A percentile compares a stretch with the other conserved stretches of the same genome.
Evolutionary conservation across 306 rosid species (phyloP).

Genomic region (Citrullus amarus): DNA sequence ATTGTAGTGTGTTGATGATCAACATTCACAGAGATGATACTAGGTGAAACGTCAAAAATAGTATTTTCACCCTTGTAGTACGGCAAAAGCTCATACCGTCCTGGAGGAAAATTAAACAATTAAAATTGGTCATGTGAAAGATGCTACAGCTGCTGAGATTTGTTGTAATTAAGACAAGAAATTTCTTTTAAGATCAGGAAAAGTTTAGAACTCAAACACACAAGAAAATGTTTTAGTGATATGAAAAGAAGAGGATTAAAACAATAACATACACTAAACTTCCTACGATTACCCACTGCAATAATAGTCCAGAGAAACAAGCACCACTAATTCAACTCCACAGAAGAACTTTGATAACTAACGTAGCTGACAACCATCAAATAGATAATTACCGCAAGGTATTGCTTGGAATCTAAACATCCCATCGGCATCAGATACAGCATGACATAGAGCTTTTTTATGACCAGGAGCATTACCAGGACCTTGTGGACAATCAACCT

Average conservation of each 20-base stretch:
- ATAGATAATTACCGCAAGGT: constrained; percentile 70
- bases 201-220: background rate
- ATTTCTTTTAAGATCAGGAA: background rate
- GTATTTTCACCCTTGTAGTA: constrained; percentile 97
- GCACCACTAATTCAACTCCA: background rate
- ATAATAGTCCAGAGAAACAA: background rate
- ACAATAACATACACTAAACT: background rate
- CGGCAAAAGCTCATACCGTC: constrained; percentile 75
- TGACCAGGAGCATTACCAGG: constrained; percentile 46
- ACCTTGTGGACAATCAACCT: constrained; percentile 88
- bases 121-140: background rate
- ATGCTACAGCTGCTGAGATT: background rate
- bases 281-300: background rate
- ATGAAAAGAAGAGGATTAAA: background rate
- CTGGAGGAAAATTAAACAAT: constrained; percentile 32
- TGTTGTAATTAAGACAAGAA: constrained; percentile 2
- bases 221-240: background rate
- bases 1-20: constrained; percentile 72
- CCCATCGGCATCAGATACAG: constrained; percentile 80
- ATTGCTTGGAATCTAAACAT: constrained; percentile 61
- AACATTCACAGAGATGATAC: constrained; percentile 52
- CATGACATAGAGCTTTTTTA: constrained; percentile 68
- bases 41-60: constrained; percentile 88
- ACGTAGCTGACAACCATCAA: background rate
- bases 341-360: background rate